Evolutionary conservation across 148 eudicot genomes (phyloP).

Genomic region (Rhododendron ferrugineum): DNA sequence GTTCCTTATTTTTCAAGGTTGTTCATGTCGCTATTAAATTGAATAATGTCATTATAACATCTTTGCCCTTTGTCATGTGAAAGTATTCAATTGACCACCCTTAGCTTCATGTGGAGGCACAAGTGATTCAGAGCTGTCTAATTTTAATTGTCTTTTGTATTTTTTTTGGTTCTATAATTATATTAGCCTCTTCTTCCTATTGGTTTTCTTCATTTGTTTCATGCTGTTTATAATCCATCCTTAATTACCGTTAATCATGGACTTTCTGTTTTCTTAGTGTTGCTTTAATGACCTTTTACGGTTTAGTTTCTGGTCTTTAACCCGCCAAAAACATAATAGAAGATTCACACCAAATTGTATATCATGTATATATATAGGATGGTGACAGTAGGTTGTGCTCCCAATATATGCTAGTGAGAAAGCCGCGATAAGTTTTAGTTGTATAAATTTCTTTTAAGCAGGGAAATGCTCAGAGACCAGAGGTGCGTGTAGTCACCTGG

Average conservation of each 20-base stretch:
- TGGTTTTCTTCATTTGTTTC: neutral
- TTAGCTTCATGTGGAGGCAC: neutral
- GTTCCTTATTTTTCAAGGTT: neutral
- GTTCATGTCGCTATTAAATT: neutral
- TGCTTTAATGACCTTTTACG: neutral
- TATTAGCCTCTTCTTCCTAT: neutral
- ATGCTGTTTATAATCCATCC: neutral
- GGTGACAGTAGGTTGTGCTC: neutral
- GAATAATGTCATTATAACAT: neutral
- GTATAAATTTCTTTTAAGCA: constrained; percentile 21
- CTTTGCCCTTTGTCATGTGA: neutral
- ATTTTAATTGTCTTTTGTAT: neutral
- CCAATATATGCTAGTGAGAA: constrained; percentile 1
- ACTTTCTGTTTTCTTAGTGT: neutral
- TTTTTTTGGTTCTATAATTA: neutral
- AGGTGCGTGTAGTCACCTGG: constrained; percentile 95
- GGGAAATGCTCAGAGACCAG: constrained; percentile 99
- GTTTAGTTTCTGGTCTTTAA: neutral
- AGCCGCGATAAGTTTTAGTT: neutral
- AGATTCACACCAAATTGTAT: neutral
- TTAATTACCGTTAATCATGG: neutral
- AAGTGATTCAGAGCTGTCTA: constrained; percentile 4
- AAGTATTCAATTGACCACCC: neutral
- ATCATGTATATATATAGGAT: neutral
- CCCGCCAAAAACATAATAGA: neutral